Percentiles rank a stretch among this genome's conserved stretches.
These are phyloP conservation scores for Phymatotrichopsis omnivora DNA, from an alignment of 2,329 filamentous ascomycete species.

Conservation along the genomic window DNA sequence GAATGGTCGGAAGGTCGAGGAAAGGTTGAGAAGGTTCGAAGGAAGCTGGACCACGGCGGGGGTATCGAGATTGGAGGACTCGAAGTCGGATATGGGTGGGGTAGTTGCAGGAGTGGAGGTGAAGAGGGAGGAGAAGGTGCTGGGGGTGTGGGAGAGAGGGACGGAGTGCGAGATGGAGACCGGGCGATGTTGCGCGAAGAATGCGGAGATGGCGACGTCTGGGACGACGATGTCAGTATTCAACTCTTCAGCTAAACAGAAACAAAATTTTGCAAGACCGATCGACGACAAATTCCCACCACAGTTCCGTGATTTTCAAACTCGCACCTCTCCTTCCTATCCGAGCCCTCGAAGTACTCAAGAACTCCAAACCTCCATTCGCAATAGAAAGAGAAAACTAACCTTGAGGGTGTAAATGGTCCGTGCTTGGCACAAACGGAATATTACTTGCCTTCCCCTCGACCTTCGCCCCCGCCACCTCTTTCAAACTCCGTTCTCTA, in stretches of 20 bases:
- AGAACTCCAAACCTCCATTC: no score
- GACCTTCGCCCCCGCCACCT: constrained; percentile 8
- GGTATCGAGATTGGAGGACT: constrained; percentile 47
- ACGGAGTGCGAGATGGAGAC: constrained; percentile 80
- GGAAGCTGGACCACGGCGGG: constrained; percentile 40
- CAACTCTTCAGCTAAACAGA: neutral
- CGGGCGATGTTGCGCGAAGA: constrained; percentile 92
- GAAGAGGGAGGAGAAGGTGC: constrained; percentile 80
- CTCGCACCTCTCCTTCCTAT: neutral
- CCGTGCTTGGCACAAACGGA: constrained; percentile 27
- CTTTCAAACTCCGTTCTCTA: no score
- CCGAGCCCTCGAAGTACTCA: no score
- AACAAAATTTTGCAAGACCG: no score
- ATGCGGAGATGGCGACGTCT: constrained; percentile 83
- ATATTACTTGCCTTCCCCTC: constrained; percentile 16
- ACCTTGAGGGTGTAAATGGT: constrained; percentile 26
- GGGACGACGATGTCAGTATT: neutral
- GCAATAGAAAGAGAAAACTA: constrained; percentile 1
- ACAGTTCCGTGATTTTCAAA: neutral
- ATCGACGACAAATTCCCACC: no score
- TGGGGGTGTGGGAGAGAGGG: constrained; percentile 58
- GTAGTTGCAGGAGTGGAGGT: constrained; percentile 51
- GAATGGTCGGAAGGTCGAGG: constrained; percentile 58
- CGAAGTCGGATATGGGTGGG: constrained; percentile 43
- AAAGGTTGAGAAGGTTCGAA: constrained; percentile 8